Percentiles rank a stretch among this genome's conserved stretches.
Conservation (phyloP, 257 asterid species). For the Salvia hispanica region DNA sequence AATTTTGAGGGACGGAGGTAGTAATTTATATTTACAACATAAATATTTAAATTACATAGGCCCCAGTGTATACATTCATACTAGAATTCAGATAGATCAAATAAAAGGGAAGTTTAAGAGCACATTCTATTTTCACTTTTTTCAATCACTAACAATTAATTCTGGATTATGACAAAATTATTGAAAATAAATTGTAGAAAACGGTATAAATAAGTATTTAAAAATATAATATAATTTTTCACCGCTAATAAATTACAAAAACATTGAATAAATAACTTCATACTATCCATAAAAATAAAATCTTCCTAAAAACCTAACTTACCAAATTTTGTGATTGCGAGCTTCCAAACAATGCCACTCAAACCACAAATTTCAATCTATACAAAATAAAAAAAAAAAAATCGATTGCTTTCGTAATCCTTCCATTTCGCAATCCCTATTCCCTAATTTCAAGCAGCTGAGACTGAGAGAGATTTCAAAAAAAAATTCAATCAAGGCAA, state of each 20-base stretch:
- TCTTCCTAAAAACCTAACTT: not conserved
- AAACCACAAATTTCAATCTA: not conserved
- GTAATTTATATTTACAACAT: not conserved
- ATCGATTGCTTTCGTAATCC: not conserved
- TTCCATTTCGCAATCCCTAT: no score
- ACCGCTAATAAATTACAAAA: no score
- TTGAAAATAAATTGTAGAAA: not conserved
- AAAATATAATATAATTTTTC: no score
- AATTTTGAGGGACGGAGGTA: no score
- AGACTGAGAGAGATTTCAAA: not conserved
- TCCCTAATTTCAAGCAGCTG: slow-evolving; percentile 21
- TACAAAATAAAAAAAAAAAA: not conserved
- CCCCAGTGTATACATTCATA: not conserved
- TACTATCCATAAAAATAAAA: no score
- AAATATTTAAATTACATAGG: not conserved
- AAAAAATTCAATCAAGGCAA: slow-evolving; percentile 34
- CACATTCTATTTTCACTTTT: no score
- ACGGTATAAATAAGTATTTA: no score
- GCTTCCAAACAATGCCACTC: not conserved
- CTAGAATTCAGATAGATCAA: no score
- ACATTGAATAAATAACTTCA: not conserved
- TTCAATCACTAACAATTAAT: no score
- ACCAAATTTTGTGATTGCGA: slow-evolving; percentile 9
- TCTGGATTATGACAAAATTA: not conserved
- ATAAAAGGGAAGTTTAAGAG: no score